These are phyloP conservation scores for Phaeotremella skinneri DNA, from an alignment of 768 basidiomycete genomes.

Conservation along the genomic window DNA sequence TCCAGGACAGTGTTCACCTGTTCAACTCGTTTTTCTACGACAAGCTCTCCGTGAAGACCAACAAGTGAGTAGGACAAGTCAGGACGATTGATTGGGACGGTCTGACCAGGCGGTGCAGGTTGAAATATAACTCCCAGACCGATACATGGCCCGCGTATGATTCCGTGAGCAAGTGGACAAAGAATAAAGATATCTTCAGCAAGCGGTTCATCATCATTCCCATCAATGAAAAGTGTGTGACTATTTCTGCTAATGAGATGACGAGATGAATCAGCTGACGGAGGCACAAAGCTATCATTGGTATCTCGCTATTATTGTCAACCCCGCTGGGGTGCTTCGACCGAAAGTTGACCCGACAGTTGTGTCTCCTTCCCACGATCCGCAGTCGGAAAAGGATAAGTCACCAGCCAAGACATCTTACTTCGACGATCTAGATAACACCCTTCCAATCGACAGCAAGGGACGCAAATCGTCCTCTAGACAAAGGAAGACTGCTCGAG, in stretches of 20 bases:
- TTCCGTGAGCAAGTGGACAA: conserved; percentile 89
- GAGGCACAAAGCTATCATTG: conserved; percentile 71
- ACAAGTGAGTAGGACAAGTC: conserved; percentile 19
- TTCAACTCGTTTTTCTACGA: conserved; percentile 99
- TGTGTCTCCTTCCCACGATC: neutral
- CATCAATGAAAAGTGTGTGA: conserved; percentile 86
- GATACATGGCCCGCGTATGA: conserved; percentile 57
- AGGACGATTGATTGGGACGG: neutral
- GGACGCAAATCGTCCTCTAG: neutral
- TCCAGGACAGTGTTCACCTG: conserved; percentile 74
- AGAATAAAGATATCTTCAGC: conserved; percentile 68
- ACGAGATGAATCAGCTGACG: neutral
- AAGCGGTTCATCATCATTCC: conserved; percentile 94
- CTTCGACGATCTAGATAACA: neutral
- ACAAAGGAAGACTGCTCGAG: neutral
- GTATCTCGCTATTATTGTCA: conserved; percentile 92
- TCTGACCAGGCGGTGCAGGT: neutral
- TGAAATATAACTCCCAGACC: conserved; percentile 1
- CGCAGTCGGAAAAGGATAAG: too few species aligned
- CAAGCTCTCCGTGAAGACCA: conserved; percentile 68
- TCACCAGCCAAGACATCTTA: too few species aligned
- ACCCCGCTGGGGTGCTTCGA: conserved; percentile 63
- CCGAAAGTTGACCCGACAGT: neutral
- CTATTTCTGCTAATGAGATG: neutral
- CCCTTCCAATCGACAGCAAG: neutral